A percentile compares a stretch with the other conserved stretches of the same genome.
These are phyloP conservation scores for Alternaria hordeiaustralica DNA, from an alignment of 2,329 filamentous ascomycete species.

Conservation along the genomic window DNA sequence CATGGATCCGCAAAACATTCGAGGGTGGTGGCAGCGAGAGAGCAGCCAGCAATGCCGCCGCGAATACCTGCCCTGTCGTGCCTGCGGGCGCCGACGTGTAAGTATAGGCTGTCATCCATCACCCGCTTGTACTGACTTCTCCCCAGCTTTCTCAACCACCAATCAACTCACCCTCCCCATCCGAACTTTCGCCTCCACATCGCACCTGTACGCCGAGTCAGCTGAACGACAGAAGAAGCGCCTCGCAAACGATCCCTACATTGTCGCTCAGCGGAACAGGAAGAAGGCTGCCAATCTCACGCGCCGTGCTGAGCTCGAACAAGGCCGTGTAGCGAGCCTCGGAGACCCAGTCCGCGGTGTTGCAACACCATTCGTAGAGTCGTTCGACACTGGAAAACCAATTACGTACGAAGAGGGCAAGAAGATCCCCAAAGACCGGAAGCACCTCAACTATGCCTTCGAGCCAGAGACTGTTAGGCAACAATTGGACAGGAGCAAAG, in stretches of 20 bases:
- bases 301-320: slow-evolving; percentile 72
- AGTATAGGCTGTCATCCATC: not conserved
- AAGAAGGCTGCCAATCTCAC: slow-evolving; percentile 83
- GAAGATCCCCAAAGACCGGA: slow-evolving; percentile 36
- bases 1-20: slow-evolving; percentile 25
- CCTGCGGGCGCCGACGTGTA: slow-evolving; percentile 52
- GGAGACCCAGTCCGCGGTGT: slow-evolving; percentile 83
- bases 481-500: slow-evolving; percentile 71
- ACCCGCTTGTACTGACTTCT: not conserved
- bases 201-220: slow-evolving; percentile 63
- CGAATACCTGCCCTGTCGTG: slow-evolving; percentile 54
- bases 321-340: slow-evolving; percentile 67
- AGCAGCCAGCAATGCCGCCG: slow-evolving; percentile 52
- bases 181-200: slow-evolving; percentile 66
- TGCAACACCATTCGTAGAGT: slow-evolving; percentile 81
- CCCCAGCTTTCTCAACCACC: slow-evolving; percentile 25
- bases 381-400: slow-evolving; percentile 69
- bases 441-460: slow-evolving; percentile 78
- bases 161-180: slow-evolving; percentile 60
- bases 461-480: slow-evolving; percentile 69
- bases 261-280: slow-evolving; percentile 79
- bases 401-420: slow-evolving; percentile 24
- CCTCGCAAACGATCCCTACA: slow-evolving; percentile 79
- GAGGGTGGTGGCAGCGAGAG: slow-evolving; percentile 7
- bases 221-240: slow-evolving; percentile 60